Evolutionary conservation across 139 green algal species (phyloP).

Genomic region (Mesotaenium endlicherianum): DNA sequence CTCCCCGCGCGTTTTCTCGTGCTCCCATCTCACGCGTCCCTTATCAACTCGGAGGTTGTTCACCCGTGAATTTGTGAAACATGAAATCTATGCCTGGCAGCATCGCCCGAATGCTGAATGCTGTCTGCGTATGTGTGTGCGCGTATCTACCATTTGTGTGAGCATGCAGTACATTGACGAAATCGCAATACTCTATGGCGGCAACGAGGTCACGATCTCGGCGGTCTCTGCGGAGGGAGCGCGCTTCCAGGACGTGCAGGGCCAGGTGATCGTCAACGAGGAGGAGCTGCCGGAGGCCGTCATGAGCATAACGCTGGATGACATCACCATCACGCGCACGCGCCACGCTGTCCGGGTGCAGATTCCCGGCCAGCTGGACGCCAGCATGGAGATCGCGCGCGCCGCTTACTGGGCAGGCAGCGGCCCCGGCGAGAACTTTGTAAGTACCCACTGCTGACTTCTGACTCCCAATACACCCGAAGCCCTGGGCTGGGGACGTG

Average conservation of each 20-base stretch:
- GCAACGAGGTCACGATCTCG: background rate
- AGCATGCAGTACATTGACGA: constrained; percentile 40
- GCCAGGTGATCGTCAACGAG: constrained; percentile 14
- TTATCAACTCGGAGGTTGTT: background rate
- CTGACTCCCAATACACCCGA: too few species aligned
- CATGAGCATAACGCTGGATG: constrained; percentile 1
- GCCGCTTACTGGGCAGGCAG: constrained; percentile 1
- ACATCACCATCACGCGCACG: background rate
- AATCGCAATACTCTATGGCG: constrained; percentile 5
- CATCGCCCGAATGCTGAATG: too few species aligned
- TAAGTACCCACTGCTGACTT: too few species aligned
- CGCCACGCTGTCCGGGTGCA: background rate
- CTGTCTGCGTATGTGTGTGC: too few species aligned
- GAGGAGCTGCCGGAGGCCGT: constrained; percentile 1
- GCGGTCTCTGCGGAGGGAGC: background rate
- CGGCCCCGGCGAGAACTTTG: background rate
- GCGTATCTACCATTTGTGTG: too few species aligned
- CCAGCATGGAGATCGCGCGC: background rate
- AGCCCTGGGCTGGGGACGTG: too few species aligned
- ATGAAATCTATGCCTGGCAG: too few species aligned
- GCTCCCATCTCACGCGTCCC: background rate
- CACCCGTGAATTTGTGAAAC: too few species aligned
- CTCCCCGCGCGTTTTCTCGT: too few species aligned
- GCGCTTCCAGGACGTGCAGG: background rate
- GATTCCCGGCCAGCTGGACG: background rate